Base-by-base conservation (phyloP, 169 alveolate species). In the Cryptosporidium sp. region DNA sequence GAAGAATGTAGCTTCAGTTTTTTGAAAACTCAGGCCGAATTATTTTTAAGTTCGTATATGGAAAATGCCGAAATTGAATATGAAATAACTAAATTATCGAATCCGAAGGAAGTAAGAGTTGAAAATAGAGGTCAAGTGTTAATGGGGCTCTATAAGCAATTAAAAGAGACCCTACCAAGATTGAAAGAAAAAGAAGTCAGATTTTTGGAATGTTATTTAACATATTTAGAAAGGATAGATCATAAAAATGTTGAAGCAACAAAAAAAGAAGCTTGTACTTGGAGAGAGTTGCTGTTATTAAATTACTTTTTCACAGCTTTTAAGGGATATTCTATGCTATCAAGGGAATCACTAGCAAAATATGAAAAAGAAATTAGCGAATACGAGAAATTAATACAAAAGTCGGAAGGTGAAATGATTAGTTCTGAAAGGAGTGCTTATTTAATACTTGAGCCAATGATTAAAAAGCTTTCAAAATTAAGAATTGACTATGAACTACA, bases 101-200 rank as follows among this genome's bases (percentile, higher is more conserved):
- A 65, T 65, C 71, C 71, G 10, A 65, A 33, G 14, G 14, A 26
- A 65, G 71, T 51, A 37, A 33, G 0, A 10, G 71, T 65, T n/a
- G 48, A 26, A 0, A 65, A 65, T 65, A 31, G 71, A 29, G 3
- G 1, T 3, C 18, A 14, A n/a, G 4, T 3, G 31, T 3, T 65
- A 12, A 0, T 1, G 71, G 4, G 0, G 3, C 4, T 35, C 1
- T 65, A 65, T 29, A 7, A 5, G 31, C 4, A 37, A 33, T 5
- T 65, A 23, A 65, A 65, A 12, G 7, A 23, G 0, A 26, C 3
- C 0, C 7, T 33, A 0, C 31, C 45, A 0, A 33, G 31, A 9
- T 0, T 33, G 10, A 65, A 37, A 37, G 0, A 5, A 7, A 1
- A 7, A 1, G 26, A 16, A 6, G 1, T n/a, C 8, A 0, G 1